Evolutionary conservation across 139 green algal genomes (phyloP).

Genomic region (Ostreobium quekettii): DNA sequence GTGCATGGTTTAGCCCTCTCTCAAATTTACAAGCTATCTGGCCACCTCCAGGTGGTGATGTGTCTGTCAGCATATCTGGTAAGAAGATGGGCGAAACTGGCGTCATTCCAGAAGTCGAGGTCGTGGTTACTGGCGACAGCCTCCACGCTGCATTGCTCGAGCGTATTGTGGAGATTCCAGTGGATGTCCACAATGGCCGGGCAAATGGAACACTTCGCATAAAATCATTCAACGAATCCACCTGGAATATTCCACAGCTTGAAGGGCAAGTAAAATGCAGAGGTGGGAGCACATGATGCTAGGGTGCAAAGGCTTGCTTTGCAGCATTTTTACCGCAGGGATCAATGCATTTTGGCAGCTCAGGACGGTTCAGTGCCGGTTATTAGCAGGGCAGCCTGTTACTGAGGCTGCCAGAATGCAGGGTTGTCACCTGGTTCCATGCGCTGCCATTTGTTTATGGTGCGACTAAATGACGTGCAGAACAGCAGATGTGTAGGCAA

Average conservation of each 20-base stretch:
- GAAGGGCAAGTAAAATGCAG: slow-evolving; percentile 43
- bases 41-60: too few species aligned
- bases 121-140: slow-evolving; percentile 37
- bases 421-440: too few species aligned
- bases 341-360: too few species aligned
- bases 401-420: too few species aligned
- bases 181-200: slow-evolving; percentile 71
- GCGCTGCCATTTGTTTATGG: too few species aligned
- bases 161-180: slow-evolving; percentile 77
- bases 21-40: background rate
- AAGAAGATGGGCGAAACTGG: slow-evolving; percentile 27
- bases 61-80: slow-evolving; percentile 38
- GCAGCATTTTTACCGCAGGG: too few species aligned
- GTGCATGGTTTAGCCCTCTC: too few species aligned
- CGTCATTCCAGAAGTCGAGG: slow-evolving; percentile 31
- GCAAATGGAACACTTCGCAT: slow-evolving; percentile 67
- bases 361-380: too few species aligned
- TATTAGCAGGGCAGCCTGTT: too few species aligned
- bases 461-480: too few species aligned
- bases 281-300: slow-evolving; percentile 14
- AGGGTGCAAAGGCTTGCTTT: too few species aligned
- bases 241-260: slow-evolving; percentile 75
- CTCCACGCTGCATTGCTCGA: slow-evolving; percentile 76
- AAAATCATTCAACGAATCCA: slow-evolving; percentile 31
- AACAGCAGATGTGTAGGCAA: too few species aligned